These are phyloP conservation scores for Ramaria sp. DNA, from an alignment of 768 basidiomycete genomes.

Conservation along the genomic window DNA sequence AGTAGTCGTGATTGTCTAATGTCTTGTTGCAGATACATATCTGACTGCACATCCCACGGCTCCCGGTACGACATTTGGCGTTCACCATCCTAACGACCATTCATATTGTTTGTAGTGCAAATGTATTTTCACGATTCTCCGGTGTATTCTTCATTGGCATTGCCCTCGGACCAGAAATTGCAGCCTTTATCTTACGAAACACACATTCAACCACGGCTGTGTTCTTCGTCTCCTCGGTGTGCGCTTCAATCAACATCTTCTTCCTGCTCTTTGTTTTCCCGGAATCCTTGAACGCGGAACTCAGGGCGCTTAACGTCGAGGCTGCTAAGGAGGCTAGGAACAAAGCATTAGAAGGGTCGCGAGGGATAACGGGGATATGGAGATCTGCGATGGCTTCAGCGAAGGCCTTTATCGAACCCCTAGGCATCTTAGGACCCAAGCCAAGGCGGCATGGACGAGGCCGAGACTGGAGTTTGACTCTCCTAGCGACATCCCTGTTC, in stretches of 20 bases:
- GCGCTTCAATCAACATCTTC: slow-evolving; percentile 40
- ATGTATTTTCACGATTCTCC: slow-evolving; percentile 45
- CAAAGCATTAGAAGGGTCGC: slow-evolving; percentile 16
- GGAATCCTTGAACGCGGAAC: slow-evolving; percentile 38
- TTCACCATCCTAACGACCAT: background rate
- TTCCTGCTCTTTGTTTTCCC: slow-evolving; percentile 45
- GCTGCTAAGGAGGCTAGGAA: slow-evolving; percentile 7
- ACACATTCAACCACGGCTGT: slow-evolving; percentile 37
- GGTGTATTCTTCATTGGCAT: slow-evolving; percentile 74
- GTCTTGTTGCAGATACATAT: slow-evolving; percentile 32
- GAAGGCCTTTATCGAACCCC: slow-evolving; percentile 45
- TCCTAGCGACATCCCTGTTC: slow-evolving; percentile 55
- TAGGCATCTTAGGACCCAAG: slow-evolving; percentile 59
- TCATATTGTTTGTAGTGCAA: slow-evolving; percentile 27
- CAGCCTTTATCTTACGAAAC: slow-evolving; percentile 36
- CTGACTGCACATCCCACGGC: slow-evolving; percentile 73
- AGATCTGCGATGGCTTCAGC: slow-evolving; percentile 18
- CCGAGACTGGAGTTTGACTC: slow-evolving; percentile 66
- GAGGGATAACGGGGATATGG: slow-evolving; percentile 21
- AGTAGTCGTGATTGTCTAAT: slow-evolving; percentile 4
- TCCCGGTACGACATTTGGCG: slow-evolving; percentile 28
- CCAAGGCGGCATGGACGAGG: slow-evolving; percentile 24
- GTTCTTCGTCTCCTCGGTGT: slow-evolving; percentile 40
- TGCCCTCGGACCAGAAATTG: slow-evolving; percentile 66
- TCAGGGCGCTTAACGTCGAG: slow-evolving; percentile 12